phyloP scores from a whole-genome alignment of 371 early-diverging fungal species.

The Apophysomyces trapeziformis region DNA sequence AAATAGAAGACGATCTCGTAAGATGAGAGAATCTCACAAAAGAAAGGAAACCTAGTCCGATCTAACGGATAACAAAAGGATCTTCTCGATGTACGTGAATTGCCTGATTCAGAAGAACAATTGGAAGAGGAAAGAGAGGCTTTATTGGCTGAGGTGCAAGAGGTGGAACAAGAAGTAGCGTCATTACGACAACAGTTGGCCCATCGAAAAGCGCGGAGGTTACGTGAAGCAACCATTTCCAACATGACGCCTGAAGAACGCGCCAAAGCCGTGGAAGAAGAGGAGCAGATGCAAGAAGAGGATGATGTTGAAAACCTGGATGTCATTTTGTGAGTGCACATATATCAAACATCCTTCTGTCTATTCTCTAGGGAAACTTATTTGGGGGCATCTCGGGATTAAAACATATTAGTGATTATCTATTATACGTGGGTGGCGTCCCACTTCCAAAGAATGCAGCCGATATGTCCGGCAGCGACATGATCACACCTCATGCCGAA shows the following conservation, averaged over 20 bases:
- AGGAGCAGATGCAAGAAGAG: constrained; percentile 12
- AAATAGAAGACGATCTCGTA: constrained; percentile 34
- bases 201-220: constrained; percentile 19
- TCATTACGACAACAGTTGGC: constrained; percentile 22
- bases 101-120: constrained; percentile 16
- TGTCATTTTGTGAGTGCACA: constrained; percentile 22
- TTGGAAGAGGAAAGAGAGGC: constrained; percentile 20
- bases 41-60: no score
- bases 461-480: constrained; percentile 28
- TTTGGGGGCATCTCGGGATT: background rate
- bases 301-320: constrained; percentile 18
- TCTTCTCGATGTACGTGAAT: constrained; percentile 1
- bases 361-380: background rate
- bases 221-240: constrained; percentile 27
- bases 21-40: background rate
- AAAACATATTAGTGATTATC: constrained; percentile 31
- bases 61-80: constrained; percentile 8
- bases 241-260: constrained; percentile 49
- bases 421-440: constrained; percentile 30
- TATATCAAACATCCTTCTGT: no score
- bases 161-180: constrained; percentile 22
- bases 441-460: constrained; percentile 27
- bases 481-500: constrained; percentile 28
- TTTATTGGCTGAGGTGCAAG: constrained; percentile 16
- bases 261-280: constrained; percentile 22